Evolutionary conservation across 1,284 basidiomycete genomes (phyloP).

Genomic region (Thecaphora frezii): DNA sequence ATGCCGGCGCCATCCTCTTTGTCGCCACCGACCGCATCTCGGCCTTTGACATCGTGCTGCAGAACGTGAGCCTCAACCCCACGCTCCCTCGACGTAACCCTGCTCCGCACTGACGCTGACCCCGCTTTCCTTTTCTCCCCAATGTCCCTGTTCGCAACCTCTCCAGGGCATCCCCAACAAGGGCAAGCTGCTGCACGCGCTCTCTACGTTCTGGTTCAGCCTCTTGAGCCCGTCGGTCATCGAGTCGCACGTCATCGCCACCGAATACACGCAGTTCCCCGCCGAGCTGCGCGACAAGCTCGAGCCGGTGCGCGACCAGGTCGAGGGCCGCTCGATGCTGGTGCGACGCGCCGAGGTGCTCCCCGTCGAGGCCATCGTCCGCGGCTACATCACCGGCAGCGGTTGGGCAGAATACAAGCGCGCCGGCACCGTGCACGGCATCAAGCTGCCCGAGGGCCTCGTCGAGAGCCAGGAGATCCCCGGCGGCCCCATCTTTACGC

Average conservation of each 20-base stretch:
- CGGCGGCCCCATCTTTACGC: constrained; percentile 79
- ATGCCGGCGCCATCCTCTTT: constrained; percentile 67
- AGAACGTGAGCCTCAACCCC: constrained; percentile 27
- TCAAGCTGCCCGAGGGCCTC: constrained; percentile 73
- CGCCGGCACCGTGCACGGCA: constrained; percentile 84
- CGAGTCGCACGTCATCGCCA: constrained; percentile 52
- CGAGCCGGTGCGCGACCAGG: constrained; percentile 60
- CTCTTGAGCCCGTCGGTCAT: constrained; percentile 63
- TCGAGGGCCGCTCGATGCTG: constrained; percentile 85
- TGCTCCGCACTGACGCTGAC: background rate
- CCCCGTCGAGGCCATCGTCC: constrained; percentile 93
- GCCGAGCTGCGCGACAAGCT: constrained; percentile 33
- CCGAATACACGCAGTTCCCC: constrained; percentile 43
- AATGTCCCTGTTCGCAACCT: no score
- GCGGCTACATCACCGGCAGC: constrained; percentile 95
- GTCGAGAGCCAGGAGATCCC: constrained; percentile 74
- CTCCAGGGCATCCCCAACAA: constrained; percentile 84
- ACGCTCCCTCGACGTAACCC: background rate
- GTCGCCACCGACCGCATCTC: constrained; percentile 94
- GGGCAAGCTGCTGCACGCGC: constrained; percentile 82
- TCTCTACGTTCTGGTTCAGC: constrained; percentile 94
- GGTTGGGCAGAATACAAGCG: constrained; percentile 94
- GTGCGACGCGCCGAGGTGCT: constrained; percentile 86
- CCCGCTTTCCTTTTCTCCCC: background rate
- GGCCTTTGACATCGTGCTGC: constrained; percentile 81